Evolutionary conservation across 768 basidiomycete genomes (phyloP).

Genomic region (Clathrus columnatus): DNA sequence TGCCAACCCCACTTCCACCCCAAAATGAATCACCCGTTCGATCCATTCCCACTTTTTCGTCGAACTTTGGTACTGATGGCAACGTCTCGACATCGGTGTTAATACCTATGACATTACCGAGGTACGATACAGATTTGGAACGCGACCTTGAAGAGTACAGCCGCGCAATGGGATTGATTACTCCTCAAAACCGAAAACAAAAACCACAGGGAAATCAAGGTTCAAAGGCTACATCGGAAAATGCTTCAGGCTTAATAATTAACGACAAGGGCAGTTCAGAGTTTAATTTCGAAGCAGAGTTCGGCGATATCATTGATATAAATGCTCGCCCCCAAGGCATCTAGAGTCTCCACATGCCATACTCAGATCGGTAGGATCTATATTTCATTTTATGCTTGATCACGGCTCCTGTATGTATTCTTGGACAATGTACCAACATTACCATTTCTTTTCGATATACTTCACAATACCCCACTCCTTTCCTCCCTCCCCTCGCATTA

Average conservation of each 20-base stretch:
- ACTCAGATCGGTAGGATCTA: neutral
- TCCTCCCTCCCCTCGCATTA: neutral
- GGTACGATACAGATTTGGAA: constrained; percentile 6
- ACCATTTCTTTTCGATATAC: neutral
- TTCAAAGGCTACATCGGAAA: neutral
- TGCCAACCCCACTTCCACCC: neutral
- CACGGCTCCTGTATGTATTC: neutral
- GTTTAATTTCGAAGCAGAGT: constrained; percentile 8
- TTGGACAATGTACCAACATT: neutral
- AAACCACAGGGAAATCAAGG: neutral
- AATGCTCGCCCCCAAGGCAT: neutral
- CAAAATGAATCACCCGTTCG: neutral
- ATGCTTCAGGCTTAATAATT: neutral
- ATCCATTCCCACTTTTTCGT: constrained; percentile 1
- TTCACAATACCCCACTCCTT: neutral
- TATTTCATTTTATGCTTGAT: neutral
- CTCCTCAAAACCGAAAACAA: neutral
- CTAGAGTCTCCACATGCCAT: neutral
- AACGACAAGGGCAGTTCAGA: neutral
- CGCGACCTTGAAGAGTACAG: constrained; percentile 8
- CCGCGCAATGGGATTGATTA: neutral
- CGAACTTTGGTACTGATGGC: neutral
- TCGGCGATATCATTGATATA: constrained; percentile 9
- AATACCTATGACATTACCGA: constrained; percentile 1
- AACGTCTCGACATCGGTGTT: constrained; percentile 5